Evolutionary conservation across 306 rosid species (phyloP).

Genomic region (Corylus americana): DNA sequence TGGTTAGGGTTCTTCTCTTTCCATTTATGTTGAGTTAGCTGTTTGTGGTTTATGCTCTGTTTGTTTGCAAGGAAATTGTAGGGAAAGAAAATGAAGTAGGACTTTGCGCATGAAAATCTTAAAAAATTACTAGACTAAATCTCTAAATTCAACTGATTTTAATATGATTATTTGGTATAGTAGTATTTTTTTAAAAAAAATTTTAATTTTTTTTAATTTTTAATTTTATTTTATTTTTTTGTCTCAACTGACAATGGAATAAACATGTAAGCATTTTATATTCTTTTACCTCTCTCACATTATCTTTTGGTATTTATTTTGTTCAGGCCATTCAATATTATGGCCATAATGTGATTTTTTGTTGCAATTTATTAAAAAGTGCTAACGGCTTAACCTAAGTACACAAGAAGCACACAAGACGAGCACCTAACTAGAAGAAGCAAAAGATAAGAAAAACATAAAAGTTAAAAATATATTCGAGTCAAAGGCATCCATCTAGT

Average conservation of each 20-base stretch:
- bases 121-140: neutral
- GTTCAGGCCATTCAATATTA: no score
- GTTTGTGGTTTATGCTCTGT: neutral
- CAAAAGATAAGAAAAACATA: no score
- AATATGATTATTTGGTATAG: neutral
- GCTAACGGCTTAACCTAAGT: no score
- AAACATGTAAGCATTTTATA: neutral
- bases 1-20: constrained; percentile 37
- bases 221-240: neutral
- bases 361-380: no score
- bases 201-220: no score
- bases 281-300: neutral
- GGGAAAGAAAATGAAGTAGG: neutral
- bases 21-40: neutral
- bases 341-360: no score
- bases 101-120: neutral
- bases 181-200: neutral
- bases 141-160: neutral
- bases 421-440: no score
- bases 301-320: no score
- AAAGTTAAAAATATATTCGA: no score
- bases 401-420: no score
- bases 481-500: no score
- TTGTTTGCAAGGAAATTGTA: neutral
- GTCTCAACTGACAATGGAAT: neutral